Evolutionary conservation across 2,329 filamentous ascomycete genomes (phyloP).

Genomic region (Didymella glomerata): DNA sequence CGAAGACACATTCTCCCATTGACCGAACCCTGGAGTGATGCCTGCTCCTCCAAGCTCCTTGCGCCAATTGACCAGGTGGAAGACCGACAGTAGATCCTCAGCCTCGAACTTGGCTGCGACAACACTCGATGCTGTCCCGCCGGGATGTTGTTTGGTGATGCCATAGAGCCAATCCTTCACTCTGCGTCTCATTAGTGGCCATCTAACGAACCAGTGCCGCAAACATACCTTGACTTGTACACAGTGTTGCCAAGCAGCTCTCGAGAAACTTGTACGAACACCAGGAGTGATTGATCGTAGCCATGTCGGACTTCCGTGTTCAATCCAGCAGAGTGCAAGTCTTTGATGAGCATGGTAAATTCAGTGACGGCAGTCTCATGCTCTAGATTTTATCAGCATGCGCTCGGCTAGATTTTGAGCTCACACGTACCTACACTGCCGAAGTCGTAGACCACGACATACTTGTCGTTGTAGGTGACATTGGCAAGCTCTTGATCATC

Average conservation of each 20-base stretch:
- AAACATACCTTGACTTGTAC: constrained; percentile 44
- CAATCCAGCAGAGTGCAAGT: constrained; percentile 40
- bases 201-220: neutral
- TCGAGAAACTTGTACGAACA: constrained; percentile 43
- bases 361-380: constrained; percentile 31
- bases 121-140: constrained; percentile 45
- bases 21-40: constrained; percentile 72
- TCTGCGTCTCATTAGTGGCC: constrained; percentile 53
- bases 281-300: constrained; percentile 41
- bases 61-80: constrained; percentile 78
- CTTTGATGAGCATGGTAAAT: constrained; percentile 32
- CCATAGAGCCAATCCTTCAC: constrained; percentile 88
- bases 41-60: constrained; percentile 80
- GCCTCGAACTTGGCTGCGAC: constrained; percentile 76
- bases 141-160: constrained; percentile 70
- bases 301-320: constrained; percentile 45
- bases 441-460: constrained; percentile 46
- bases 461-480: constrained; percentile 45
- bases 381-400: constrained; percentile 24
- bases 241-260: constrained; percentile 45
- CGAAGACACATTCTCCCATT: constrained; percentile 76
- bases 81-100: constrained; percentile 78
- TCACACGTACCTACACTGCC: constrained; percentile 39
- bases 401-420: constrained; percentile 1
- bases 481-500: constrained; percentile 37